Evolutionary conservation across 441 rosid genomes (phyloP).

Genomic region (Aleurites moluccanus): DNA sequence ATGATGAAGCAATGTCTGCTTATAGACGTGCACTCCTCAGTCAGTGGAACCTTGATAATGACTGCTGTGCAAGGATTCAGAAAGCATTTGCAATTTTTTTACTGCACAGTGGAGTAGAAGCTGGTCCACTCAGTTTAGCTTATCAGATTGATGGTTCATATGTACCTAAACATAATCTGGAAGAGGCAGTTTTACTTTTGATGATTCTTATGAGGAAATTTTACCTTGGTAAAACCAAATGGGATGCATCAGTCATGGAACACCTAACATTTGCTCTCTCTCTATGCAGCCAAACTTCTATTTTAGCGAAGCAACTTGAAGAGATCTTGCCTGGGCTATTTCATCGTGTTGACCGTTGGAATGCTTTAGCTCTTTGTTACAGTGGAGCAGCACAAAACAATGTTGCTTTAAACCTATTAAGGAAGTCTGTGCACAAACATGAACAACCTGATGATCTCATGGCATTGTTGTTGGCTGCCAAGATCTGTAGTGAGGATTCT

Average conservation of each 20-base stretch:
- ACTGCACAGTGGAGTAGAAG: constrained; percentile 83
- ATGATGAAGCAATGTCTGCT: constrained; percentile 64
- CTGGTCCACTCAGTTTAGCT: constrained; percentile 74
- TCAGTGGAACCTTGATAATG: constrained; percentile 81
- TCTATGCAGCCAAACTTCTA: constrained; percentile 69
- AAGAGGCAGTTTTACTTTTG: constrained; percentile 88
- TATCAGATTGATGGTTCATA: constrained; percentile 75
- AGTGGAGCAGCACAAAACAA: constrained; percentile 56
- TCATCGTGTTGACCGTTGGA: constrained; percentile 86
- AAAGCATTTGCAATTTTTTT: constrained; percentile 79
- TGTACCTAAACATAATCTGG: constrained; percentile 81
- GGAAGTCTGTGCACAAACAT: constrained; percentile 77
- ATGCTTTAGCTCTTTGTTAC: constrained; percentile 74
- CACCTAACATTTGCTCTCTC: constrained; percentile 77
- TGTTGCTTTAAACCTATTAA: constrained; percentile 65
- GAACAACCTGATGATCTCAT: constrained; percentile 70
- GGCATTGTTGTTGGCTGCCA: constrained; percentile 74
- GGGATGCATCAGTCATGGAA: constrained; percentile 87
- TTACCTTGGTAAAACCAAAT: constrained; percentile 55
- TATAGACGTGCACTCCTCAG: constrained; percentile 88
- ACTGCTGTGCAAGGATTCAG: constrained; percentile 77
- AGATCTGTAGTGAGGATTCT: constrained; percentile 73
- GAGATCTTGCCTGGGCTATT: constrained; percentile 77
- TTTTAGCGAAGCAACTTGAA: constrained; percentile 74
- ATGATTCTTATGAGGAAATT: constrained; percentile 72